A percentile compares a stretch with the other conserved stretches of the same genome.
Evolutionary conservation across 176 grass and related monocot species (phyloP).

Genomic region (Avena sativa): DNA sequence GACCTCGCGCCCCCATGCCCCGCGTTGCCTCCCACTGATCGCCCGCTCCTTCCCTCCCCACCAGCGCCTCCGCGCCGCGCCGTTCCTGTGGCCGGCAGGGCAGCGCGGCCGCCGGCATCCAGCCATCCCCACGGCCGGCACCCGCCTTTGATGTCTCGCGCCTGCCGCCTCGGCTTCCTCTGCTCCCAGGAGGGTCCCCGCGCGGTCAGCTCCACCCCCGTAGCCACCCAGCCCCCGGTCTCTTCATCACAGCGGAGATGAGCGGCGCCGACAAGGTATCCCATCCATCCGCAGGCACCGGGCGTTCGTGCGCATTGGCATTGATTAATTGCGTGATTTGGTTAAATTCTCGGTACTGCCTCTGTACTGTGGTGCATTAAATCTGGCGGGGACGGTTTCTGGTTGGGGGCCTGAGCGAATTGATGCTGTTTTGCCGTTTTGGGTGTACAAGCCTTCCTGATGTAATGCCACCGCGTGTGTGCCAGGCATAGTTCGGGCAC

Average conservation of each 20-base stretch:
- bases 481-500: neutral
- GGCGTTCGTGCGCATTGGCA: slow-evolving; percentile 18
- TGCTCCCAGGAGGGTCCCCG: slow-evolving; percentile 27
- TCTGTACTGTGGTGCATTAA: slow-evolving; percentile 23
- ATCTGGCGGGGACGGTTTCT: neutral
- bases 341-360: neutral
- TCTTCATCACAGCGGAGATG: slow-evolving; percentile 48
- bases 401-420: slow-evolving; percentile 7
- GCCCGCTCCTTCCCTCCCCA: neutral
- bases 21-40: neutral
- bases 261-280: slow-evolving; percentile 59
- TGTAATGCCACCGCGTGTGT: slow-evolving; percentile 10
- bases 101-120: slow-evolving; percentile 27
- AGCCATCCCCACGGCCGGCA: slow-evolving; percentile 14
- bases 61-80: neutral
- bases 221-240: neutral
- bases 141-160: slow-evolving; percentile 57
- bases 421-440: slow-evolving; percentile 37
- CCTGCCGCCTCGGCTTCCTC: slow-evolving; percentile 45
- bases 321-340: slow-evolving; percentile 23
- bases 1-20: neutral
- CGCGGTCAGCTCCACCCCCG: neutral
- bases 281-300: neutral
- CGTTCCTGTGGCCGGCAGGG: neutral
- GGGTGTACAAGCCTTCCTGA: slow-evolving; percentile 9